These are phyloP conservation scores for Capsicum rhomboideum DNA, from an alignment of 257 asterid genomes.

Conservation along the genomic window DNA sequence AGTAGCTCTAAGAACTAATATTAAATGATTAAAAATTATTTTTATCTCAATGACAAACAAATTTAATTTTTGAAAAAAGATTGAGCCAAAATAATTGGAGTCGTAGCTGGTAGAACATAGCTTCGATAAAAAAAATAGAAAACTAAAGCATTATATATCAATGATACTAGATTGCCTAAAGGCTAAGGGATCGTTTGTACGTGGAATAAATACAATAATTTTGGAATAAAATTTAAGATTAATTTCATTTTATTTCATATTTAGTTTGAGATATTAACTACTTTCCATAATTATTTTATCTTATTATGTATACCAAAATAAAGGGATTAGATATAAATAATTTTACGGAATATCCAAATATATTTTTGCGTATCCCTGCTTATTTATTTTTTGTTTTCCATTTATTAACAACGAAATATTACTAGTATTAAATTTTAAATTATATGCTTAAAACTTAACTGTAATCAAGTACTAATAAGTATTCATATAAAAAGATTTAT, in stretches of 20 bases:
- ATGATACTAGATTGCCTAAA: background rate
- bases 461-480: background rate
- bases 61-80: background rate
- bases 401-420: background rate
- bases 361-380: background rate
- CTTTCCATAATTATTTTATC: too few species aligned
- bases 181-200: background rate
- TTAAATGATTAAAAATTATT: background rate
- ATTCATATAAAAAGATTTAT: background rate
- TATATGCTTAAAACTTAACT: background rate
- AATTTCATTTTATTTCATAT: background rate
- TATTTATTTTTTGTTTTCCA: background rate
- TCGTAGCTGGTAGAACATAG: background rate
- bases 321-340: background rate
- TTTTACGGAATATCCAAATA: background rate
- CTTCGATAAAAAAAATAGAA: background rate
- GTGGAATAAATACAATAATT: background rate
- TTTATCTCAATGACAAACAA: background rate
- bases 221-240: too few species aligned
- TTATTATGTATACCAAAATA: background rate
- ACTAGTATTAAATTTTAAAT: background rate
- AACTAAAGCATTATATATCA: background rate
- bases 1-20: background rate
- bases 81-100: background rate
- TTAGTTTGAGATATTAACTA: background rate